Percentiles rank a stretch among this genome's conserved stretches.
Evolutionary conservation across 176 grass and related monocot species (phyloP).

Genomic region (Juncus effusus): DNA sequence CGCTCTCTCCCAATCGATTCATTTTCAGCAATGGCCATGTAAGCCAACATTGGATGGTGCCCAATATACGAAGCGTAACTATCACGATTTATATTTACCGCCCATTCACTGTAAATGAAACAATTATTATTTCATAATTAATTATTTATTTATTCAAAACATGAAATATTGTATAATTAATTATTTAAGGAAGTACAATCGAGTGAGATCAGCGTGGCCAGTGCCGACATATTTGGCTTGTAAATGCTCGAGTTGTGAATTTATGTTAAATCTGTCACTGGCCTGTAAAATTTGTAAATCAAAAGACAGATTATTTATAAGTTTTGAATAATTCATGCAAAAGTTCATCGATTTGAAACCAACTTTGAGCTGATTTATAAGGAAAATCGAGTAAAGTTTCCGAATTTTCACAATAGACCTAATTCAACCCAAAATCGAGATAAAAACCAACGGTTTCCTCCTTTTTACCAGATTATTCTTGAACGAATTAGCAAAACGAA

Average conservation of each 20-base stretch:
- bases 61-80: slow-evolving; percentile 93
- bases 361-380: too few relatives aligned
- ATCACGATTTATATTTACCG: slow-evolving; percentile 86
- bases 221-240: slow-evolving; percentile 98
- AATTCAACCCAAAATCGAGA: too few relatives aligned
- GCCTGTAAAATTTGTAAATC: slow-evolving; percentile 44
- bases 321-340: too few relatives aligned
- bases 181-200: slow-evolving; percentile 53
- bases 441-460: too few relatives aligned
- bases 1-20: slow-evolving; percentile 92
- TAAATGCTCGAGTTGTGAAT: slow-evolving; percentile 98
- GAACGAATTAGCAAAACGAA: too few relatives aligned
- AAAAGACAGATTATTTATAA: neutral
- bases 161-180: neutral
- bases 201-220: slow-evolving; percentile 76
- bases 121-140: slow-evolving; percentile 13
- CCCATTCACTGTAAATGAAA: slow-evolving; percentile 82
- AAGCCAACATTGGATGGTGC: slow-evolving; percentile 79
- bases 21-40: slow-evolving; percentile 80
- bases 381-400: too few relatives aligned
- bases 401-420: too few relatives aligned
- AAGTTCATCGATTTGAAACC: too few relatives aligned
- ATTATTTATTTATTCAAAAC: slow-evolving; percentile 4
- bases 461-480: too few relatives aligned
- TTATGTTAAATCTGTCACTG: slow-evolving; percentile 95